phyloP scores from a whole-genome alignment of 768 basidiomycete species.

The Rhizopogon vesiculosus region DNA sequence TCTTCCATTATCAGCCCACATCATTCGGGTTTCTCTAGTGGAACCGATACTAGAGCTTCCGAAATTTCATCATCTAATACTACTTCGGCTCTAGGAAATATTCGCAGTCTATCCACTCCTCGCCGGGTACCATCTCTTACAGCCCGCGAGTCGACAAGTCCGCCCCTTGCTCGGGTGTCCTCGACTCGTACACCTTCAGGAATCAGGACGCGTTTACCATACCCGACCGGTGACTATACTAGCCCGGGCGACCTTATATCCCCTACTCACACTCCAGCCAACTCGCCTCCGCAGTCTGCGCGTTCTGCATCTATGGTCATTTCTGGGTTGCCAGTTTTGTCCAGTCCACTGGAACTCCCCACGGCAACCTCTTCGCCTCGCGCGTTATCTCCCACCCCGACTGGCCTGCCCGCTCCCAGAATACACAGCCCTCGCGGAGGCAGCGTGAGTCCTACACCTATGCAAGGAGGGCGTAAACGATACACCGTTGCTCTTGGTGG shows the following conservation, averaged over 20 bases:
- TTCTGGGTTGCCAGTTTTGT: slow-evolving; percentile 36
- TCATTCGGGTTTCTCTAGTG: slow-evolving; percentile 17
- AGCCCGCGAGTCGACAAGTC: slow-evolving; percentile 62
- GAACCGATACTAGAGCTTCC: slow-evolving; percentile 3
- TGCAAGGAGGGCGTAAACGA: slow-evolving; percentile 52
- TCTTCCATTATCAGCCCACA: slow-evolving; percentile 37
- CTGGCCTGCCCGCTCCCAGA: slow-evolving; percentile 40
- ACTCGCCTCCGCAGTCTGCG: slow-evolving; percentile 37
- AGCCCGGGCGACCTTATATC: slow-evolving; percentile 49
- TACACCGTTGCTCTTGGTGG: slow-evolving; percentile 84
- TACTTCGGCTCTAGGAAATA: slow-evolving; percentile 10
- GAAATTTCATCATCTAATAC: slow-evolving; percentile 2
- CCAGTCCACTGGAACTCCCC: slow-evolving; percentile 18
- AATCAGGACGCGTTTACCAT: slow-evolving; percentile 55
- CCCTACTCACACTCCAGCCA: slow-evolving; percentile 33
- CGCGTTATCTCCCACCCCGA: slow-evolving; percentile 18
- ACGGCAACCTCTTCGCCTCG: slow-evolving; percentile 20
- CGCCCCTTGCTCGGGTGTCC: slow-evolving; percentile 49
- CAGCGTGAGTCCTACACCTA: slow-evolving; percentile 67
- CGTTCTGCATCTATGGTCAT: slow-evolving; percentile 42
- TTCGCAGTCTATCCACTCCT: slow-evolving; percentile 21
- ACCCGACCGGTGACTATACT: slow-evolving; percentile 81
- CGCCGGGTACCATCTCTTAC: slow-evolving; percentile 32
- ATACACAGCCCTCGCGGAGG: slow-evolving; percentile 35
- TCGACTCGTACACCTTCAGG: slow-evolving; percentile 23